Evolutionary conservation across 78 protist genomes (phyloP).

Genomic region (Speleostelium caveatum): DNA sequence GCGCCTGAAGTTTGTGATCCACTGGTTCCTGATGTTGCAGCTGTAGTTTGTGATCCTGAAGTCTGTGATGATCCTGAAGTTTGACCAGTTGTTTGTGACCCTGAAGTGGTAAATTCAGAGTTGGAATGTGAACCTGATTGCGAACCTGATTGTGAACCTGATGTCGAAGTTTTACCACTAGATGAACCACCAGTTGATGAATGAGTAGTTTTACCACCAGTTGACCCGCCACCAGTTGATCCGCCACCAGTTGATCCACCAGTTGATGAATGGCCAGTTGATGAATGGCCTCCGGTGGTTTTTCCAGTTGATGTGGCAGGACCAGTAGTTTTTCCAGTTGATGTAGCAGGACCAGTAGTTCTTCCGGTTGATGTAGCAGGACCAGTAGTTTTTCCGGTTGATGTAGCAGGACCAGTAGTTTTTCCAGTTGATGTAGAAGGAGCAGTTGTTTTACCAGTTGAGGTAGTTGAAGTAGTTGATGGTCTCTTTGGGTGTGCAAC

Average conservation of each 20-base stretch:
- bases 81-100: slow-evolving; percentile 11
- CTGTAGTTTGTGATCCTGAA: slow-evolving; percentile 12
- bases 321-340: not conserved
- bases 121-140: slow-evolving; percentile 2
- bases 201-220: not conserved
- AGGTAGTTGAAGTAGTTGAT: slow-evolving; percentile 1
- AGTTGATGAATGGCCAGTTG: not conserved
- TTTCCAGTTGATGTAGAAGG: not conserved
- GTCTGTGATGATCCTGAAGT: slow-evolving; percentile 10
- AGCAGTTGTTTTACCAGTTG: slow-evolving; percentile 1
- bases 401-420: not conserved
- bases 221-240: not conserved
- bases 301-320: not conserved
- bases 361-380: not conserved
- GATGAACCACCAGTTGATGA: slow-evolving; percentile 19
- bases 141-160: slow-evolving; percentile 22
- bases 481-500: slow-evolving; percentile 10
- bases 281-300: not conserved
- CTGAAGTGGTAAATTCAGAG: not conserved
- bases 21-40: not conserved
- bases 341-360: not conserved
- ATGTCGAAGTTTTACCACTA: slow-evolving; percentile 1
- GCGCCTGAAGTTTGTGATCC: not conserved
- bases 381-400: not conserved
- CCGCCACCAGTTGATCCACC: slow-evolving; percentile 9